phyloP scores from a whole-genome alignment of 768 basidiomycete species.

The Pleurotus djamor region DNA sequence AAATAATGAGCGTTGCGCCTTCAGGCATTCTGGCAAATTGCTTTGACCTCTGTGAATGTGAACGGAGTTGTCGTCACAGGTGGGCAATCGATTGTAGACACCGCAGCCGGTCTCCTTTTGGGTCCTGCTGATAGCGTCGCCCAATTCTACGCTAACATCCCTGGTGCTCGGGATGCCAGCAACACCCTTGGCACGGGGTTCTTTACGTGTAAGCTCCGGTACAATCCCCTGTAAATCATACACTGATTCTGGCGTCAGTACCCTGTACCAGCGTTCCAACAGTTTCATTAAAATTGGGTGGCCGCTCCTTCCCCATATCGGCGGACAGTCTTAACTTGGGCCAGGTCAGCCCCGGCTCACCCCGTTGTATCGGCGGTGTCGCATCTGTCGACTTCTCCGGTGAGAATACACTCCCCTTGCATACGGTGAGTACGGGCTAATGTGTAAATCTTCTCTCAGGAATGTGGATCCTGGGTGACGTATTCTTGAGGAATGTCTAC shows the following conservation, averaged over 20 bases:
- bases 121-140: slow-evolving; percentile 24
- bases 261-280: slow-evolving; percentile 10
- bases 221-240: not conserved
- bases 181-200: slow-evolving; percentile 1
- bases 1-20: not conserved
- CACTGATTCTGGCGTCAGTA: not conserved
- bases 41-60: slow-evolving; percentile 24
- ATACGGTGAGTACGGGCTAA: too few relatives aligned
- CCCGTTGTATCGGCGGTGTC: slow-evolving; percentile 48
- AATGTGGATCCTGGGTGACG: not conserved
- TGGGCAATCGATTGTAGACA: slow-evolving; percentile 32
- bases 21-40: slow-evolving; percentile 31
- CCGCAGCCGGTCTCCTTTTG: slow-evolving; percentile 39
- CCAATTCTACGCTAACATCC: slow-evolving; percentile 6
- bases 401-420: not conserved
- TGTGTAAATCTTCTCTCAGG: not conserved
- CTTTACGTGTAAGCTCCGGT: slow-evolving; percentile 3
- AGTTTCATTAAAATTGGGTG: slow-evolving; percentile 13
- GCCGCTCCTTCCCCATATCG: slow-evolving; percentile 11
- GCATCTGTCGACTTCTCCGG: slow-evolving; percentile 32
- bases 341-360: slow-evolving; percentile 37
- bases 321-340: slow-evolving; percentile 33
- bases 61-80: slow-evolving; percentile 16
- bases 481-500: slow-evolving; percentile 3
- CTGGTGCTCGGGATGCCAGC: not conserved